phyloP scores from a whole-genome alignment of 2,329 filamentous ascomycete species.

The Lomentospora prolificans region DNA sequence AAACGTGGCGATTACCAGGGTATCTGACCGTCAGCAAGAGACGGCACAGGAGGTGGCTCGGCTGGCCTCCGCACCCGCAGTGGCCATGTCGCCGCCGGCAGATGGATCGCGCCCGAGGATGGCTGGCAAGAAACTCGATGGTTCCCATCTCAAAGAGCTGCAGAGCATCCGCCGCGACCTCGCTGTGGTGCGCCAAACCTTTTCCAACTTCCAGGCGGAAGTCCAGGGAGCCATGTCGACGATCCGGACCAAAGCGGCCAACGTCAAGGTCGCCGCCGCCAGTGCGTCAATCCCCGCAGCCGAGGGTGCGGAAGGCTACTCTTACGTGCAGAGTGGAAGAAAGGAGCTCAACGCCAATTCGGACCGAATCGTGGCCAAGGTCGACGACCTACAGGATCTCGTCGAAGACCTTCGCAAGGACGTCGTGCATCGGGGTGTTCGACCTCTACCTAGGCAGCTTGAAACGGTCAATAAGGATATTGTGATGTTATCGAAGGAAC shows the following conservation, averaged over 20 bases:
- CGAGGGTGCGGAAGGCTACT: conserved; percentile 69
- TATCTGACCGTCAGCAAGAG: conserved; percentile 86
- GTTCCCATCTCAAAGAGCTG: conserved; percentile 64
- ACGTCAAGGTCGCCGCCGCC: conserved; percentile 66
- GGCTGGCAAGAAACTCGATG: conserved; percentile 34
- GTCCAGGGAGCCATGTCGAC: conserved; percentile 79
- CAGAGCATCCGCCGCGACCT: conserved; percentile 78
- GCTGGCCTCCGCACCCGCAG: conserved; percentile 36
- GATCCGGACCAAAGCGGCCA: conserved; percentile 70
- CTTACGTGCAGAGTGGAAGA: conserved; percentile 78
- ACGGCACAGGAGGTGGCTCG: conserved; percentile 76
- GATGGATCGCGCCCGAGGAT: conserved; percentile 27
- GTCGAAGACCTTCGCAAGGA: conserved; percentile 97
- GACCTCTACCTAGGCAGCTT: conserved; percentile 80
- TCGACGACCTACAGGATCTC: conserved; percentile 94
- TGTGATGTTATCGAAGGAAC: conserved; percentile 65
- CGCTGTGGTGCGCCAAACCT: conserved; percentile 85
- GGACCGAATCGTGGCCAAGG: conserved; percentile 79
- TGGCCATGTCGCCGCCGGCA: conserved; percentile 25
- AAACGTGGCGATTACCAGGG: conserved; percentile 67
- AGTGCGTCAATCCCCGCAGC: conserved; percentile 62
- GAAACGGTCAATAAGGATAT: conserved; percentile 87
- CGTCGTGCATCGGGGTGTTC: conserved; percentile 84
- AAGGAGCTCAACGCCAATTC: conserved; percentile 81
- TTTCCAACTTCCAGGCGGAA: conserved; percentile 81